Evolutionary conservation across 2,329 filamentous ascomycete species (phyloP), one percentile per base, ranked within the genome.

Genomic region (Penicillium sp.): DNA sequence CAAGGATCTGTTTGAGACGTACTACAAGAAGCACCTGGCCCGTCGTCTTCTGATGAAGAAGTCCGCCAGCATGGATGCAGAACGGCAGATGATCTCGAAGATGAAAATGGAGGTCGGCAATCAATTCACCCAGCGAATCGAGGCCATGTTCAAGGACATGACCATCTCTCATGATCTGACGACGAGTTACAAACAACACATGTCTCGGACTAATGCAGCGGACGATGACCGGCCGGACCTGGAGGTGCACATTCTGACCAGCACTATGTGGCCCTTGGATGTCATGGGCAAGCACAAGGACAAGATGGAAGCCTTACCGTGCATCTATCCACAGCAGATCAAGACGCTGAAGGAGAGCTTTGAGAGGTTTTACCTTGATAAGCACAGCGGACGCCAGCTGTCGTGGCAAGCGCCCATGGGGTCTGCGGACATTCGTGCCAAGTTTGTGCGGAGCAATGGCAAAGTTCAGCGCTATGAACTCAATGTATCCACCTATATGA

Each of bases 111-210:
- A 96, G 66, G 82, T 97, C 45, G 93, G 93, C 35, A 95, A 94
- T 66, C 85, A 90, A 57, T 97, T 97, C 66, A 97, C 93, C 0
- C 76, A 82, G 62, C 95, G 94, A 66, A 82, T 98, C 39, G 93
- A 98, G 65, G 87, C 90, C 55, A 97, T 98, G 90, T 96, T 98
- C 75, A 90, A 90, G 70, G 93, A 98, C 63, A 90, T 97, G 81
- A 82, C 85, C 12, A 83, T 90, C 9, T 96, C 90, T 0, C 83
- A 85, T 46, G 91, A 95, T 55, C 78, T 96, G 26, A 89, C 87
- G 0, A 72, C 82, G 9, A 82, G 80, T 47, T 97, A 94, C 72
- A 85, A 84, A 55, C 78, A 80, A 12, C 81, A 91, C 53, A 82
- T 83, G 67, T 79, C 66, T 67, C 82, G 66, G 62, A 78, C 71